Base-by-base conservation (phyloP, 495 filamentous ascomycete species). In the Paragyromitra xinjiangensis region DNA sequence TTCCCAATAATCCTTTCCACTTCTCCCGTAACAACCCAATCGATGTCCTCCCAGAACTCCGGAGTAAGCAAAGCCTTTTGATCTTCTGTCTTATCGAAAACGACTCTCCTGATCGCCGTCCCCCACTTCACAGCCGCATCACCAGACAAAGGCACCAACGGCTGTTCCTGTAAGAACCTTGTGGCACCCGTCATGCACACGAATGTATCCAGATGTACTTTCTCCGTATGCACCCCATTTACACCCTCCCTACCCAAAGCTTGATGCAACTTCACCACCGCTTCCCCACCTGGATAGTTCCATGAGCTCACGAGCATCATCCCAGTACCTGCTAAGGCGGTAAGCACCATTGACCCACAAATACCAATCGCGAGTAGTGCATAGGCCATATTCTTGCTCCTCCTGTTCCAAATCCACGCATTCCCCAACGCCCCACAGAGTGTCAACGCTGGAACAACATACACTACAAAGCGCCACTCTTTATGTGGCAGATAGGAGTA, bases 111-210 rank as follows among this genome's bases (percentile, higher is more conserved):
- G 19, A 74, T 69, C 7, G 66, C 68, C 6, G 71, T 64, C 14
- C 14, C 69, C 71, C 45, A 73, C 39, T 42, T 71, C 16, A 42
- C 16, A 16, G 42, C 44, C 24, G 29, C 67, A 24, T 77, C 71
- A 40, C 72, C 71, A 34, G 69, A 64, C 24, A 62, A 64, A 19
- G 78, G 83, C 42, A 61, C 69, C 69, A 75, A 50, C 40, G 78
- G 78, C 53, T 83, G 77, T 66, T 80, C 77, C 77, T 93, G 88
- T 16, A 92, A 86, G 81, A 99, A 99, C 8, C 94, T 89, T 0
- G 95, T 97, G 12, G 97, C 89, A 62, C 95, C 95, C 37, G 95
- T 98, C 88, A 97, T 97, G 83, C 94, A 98, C 24, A 92, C 90
- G 4, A 95, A 84, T 42, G 95, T 95, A 69, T 95, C 94, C 64